Evolutionary conservation across 2,329 filamentous ascomycete species (phyloP).

Genomic region (Orbilia javanica): DNA sequence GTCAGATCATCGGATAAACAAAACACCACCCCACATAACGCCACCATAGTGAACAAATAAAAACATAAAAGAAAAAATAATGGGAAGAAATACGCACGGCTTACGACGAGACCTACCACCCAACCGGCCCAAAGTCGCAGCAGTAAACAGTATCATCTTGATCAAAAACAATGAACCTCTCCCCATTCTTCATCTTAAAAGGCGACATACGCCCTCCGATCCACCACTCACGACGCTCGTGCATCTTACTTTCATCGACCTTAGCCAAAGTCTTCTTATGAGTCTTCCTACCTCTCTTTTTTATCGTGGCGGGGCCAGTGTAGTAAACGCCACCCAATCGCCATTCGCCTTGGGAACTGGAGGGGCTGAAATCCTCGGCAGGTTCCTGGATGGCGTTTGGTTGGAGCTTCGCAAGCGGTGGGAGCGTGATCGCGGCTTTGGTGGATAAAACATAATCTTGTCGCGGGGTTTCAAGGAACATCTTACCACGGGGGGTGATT

Average conservation of each 20-base stretch:
- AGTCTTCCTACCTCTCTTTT: slow-evolving; percentile 21
- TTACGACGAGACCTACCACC: slow-evolving; percentile 31
- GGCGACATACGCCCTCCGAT: slow-evolving; percentile 42
- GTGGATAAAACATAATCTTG: slow-evolving; percentile 39
- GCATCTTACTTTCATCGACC: slow-evolving; percentile 23
- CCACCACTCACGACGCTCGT: slow-evolving; percentile 47
- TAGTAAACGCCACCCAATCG: slow-evolving; percentile 30
- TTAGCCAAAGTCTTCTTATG: slow-evolving; percentile 16
- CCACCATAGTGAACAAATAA: neutral
- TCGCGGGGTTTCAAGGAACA: slow-evolving; percentile 46
- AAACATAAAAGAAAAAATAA: neutral
- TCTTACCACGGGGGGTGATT: slow-evolving; percentile 31
- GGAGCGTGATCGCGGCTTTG: slow-evolving; percentile 39
- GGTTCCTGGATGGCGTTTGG: slow-evolving; percentile 54
- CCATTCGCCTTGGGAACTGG: slow-evolving; percentile 6
- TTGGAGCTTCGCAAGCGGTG: slow-evolving; percentile 38
- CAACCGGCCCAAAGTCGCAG: slow-evolving; percentile 55
- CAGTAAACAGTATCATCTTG: slow-evolving; percentile 55
- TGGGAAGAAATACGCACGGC: neutral
- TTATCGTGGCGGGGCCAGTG: slow-evolving; percentile 30
- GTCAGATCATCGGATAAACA: no score
- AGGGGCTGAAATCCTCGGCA: neutral
- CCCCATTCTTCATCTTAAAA: slow-evolving; percentile 49
- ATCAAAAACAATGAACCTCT: slow-evolving; percentile 54
- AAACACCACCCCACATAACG: slow-evolving; percentile 7